A percentile compares a stretch with the other conserved stretches of the same genome.
Evolutionary conservation across 2,329 filamentous ascomycete species (phyloP).

Genomic region (Pyrenochaeta sp.): DNA sequence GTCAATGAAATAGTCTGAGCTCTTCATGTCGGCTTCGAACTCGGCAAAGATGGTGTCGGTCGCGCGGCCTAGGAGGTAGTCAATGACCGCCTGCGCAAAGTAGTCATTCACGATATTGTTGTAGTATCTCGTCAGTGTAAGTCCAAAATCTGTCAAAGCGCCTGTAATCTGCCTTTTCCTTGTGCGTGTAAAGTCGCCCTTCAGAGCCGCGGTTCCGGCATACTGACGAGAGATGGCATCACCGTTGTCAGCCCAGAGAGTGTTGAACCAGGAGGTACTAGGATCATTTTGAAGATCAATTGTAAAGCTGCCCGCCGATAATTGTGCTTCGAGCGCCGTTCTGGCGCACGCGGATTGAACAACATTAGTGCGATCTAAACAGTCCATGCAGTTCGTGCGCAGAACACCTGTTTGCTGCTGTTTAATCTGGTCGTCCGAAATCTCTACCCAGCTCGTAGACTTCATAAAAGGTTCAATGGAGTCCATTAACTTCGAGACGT

Average conservation of each 20-base stretch:
- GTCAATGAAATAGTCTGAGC: conserved; percentile 88
- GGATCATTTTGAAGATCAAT: conserved; percentile 80
- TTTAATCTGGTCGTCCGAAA: conserved; percentile 54
- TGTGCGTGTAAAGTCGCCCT: conserved; percentile 95
- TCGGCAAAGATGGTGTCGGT: conserved; percentile 88
- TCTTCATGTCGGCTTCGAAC: conserved; percentile 93
- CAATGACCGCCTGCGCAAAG: conserved; percentile 93
- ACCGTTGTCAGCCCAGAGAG: conserved; percentile 95
- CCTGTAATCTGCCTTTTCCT: conserved; percentile 90
- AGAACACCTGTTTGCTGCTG: conserved; percentile 75
- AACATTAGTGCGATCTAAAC: conserved; percentile 93
- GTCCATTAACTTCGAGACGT: conserved; percentile 81
- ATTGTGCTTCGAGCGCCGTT: conserved; percentile 79
- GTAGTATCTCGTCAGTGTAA: conserved; percentile 82
- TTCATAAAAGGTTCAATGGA: conserved; percentile 73
- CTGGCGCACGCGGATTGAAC: conserved; percentile 91
- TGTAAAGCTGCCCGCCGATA: conserved; percentile 77
- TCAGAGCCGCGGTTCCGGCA: conserved; percentile 92
- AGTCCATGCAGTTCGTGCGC: conserved; percentile 99
- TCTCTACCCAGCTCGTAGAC: conserved; percentile 74
- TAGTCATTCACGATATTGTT: conserved; percentile 97
- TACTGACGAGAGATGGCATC: conserved; percentile 97
- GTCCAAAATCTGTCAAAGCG: conserved; percentile 86
- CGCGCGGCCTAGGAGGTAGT: conserved; percentile 91
- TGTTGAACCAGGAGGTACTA: conserved; percentile 92